Evolutionary conservation across 176 grass and related monocot species (phyloP), one percentile per base, ranked within the genome.

Genomic region (Panicum miliaceum): DNA sequence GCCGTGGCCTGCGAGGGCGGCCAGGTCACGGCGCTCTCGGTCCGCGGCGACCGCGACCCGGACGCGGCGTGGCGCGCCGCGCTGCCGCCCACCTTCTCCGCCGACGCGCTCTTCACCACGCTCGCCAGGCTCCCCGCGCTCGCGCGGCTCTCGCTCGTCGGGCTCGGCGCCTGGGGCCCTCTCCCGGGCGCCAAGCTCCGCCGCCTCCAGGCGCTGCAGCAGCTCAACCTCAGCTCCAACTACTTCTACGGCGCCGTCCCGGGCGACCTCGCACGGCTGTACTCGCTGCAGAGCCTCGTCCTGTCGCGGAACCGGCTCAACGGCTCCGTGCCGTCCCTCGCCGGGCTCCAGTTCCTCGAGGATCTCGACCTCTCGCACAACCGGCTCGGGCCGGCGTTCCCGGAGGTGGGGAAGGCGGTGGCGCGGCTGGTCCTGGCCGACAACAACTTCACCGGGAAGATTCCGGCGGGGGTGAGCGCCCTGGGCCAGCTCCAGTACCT

Each of bases 81-180:
- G 14, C 88, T 91, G 11, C 81, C 93, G 0, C 10, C 89, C 20
- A 66, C 19, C 85, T 95, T 96, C 93, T 99, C 96, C 68, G 62
- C 86, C 63, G 88, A 94, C 20, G 88, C 96, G 56, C 80, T 99
- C 45, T 99, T 96, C 88, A 94, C 96, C 75, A 96, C 96, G 57
- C 93, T 99, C 56, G 42, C 92, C 3, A 45, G 78, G 1, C 43
- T 99, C 26, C 92, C 91, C 0, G 53, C 81, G 15, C 82, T 99
- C 0, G 41, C 90, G 5, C n/a, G 45, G 2, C 84, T 99, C 63
- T 78, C 84, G 12, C 91, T 99, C 43, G 91, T 94, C 32, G 64
- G 84, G 11, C 88, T 99, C 66, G 93, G 96, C 78, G 23, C 92
- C 60, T 89, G 90, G 85, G 96, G 96, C 16, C 57, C 89, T 45